Evolutionary conservation across 116 monocot species (phyloP).

Genomic region (Zostera marina): DNA sequence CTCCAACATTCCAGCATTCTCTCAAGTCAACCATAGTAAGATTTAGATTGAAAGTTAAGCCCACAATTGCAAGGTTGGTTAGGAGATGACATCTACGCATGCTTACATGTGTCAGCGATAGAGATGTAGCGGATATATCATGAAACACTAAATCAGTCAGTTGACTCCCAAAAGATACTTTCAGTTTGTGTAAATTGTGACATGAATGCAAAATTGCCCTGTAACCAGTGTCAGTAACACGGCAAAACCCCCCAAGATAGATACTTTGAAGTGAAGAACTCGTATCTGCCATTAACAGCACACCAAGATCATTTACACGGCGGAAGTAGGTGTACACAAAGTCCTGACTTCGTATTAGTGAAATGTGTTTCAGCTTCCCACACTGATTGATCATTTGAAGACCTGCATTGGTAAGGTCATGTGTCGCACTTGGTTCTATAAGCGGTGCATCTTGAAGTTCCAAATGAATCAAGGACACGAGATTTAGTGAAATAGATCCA

Average conservation of each 20-base stretch:
- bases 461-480: constrained; percentile 50
- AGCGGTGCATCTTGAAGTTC: constrained; percentile 88
- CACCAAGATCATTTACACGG: constrained; percentile 72
- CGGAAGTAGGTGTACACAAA: constrained; percentile 67
- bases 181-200: constrained; percentile 45
- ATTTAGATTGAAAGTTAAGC: constrained; percentile 46
- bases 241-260: constrained; percentile 74
- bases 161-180: constrained; percentile 69
- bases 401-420: constrained; percentile 75
- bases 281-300: constrained; percentile 61
- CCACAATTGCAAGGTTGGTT: constrained; percentile 42
- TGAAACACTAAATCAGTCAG: constrained; percentile 85
- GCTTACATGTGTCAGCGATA: constrained; percentile 75
- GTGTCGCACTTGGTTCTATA: constrained; percentile 28
- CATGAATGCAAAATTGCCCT: constrained; percentile 74
- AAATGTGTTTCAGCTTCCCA: constrained; percentile 76
- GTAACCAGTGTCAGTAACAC: constrained; percentile 84
- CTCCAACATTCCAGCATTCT: constrained; percentile 59
- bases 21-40: constrained; percentile 62
- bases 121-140: constrained; percentile 81
- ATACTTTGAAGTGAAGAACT: constrained; percentile 69
- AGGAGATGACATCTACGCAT: constrained; percentile 75
- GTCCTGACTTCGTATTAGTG: constrained; percentile 71
- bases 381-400: constrained; percentile 58
- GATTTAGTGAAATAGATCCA: constrained; percentile 38